These are phyloP conservation scores for Luffa acutangula DNA, from an alignment of 306 rosid species.

Conservation along the genomic window DNA sequence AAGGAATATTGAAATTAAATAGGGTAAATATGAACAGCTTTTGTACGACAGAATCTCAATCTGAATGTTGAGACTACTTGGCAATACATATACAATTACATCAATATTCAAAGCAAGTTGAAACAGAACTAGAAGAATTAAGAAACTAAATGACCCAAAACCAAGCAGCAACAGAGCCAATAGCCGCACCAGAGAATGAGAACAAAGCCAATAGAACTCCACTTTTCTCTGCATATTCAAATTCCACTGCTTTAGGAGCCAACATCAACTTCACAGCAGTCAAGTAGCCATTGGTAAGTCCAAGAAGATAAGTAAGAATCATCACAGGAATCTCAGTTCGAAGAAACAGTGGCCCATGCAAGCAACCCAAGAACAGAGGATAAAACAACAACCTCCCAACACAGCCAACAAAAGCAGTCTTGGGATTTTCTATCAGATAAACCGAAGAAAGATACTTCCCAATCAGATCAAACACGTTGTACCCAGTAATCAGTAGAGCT, in stretches of 20 bases:
- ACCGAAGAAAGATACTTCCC: slow-evolving; percentile 60
- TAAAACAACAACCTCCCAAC: slow-evolving; percentile 43
- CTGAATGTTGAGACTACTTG: too few species aligned
- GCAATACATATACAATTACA: too few species aligned
- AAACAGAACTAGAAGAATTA: too few species aligned
- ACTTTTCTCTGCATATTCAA: slow-evolving; percentile 69
- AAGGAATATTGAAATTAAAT: too few species aligned
- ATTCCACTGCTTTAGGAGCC: slow-evolving; percentile 57
- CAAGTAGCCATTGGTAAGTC: slow-evolving; percentile 51
- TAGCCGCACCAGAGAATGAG: slow-evolving; percentile 57
- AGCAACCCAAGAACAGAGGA: slow-evolving; percentile 17
- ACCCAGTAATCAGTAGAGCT: slow-evolving; percentile 45
- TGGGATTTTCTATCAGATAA: slow-evolving; percentile 49
- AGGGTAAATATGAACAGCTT: too few species aligned
- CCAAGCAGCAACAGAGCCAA: slow-evolving; percentile 79
- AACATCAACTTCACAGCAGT: slow-evolving; percentile 69
- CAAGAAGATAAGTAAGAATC: neutral
- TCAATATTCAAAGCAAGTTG: too few species aligned
- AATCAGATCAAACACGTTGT: slow-evolving; percentile 67
- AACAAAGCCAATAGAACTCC: slow-evolving; percentile 58
- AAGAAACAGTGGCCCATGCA: slow-evolving; percentile 41
- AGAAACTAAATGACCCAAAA: slow-evolving; percentile 53
- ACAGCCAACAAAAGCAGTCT: slow-evolving; percentile 47
- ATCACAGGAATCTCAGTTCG: neutral
- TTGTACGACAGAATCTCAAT: too few species aligned